Base-by-base conservation (phyloP, 208 protist genomes). In the Crithidia acanthocephali region DNA sequence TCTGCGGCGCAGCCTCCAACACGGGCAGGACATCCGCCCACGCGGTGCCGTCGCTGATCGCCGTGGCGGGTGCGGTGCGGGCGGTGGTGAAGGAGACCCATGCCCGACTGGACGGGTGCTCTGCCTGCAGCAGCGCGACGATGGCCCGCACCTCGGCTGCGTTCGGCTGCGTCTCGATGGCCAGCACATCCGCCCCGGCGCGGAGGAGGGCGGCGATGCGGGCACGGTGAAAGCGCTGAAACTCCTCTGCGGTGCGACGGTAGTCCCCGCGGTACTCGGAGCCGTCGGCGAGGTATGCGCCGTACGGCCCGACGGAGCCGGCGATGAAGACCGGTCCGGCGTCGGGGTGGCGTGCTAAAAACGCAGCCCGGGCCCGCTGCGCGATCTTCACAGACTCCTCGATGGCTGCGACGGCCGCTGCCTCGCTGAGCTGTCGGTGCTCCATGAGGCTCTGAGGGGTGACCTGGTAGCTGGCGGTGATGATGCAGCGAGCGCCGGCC, bases 251-350 rank as follows among this genome's bases (percentile, higher is more conserved):
- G 1, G 47, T 80, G 0, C 69, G 70, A 0, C 23, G 28, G 60
- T 90, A 92, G 63, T 81, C 79, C 28, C 84, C 84, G 37, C 71
- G 70, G 75, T 92, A 92, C 79, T 90, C 84, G 8, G 87, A 80
- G 23, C 84, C 84, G 63, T 90, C 79, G 22, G 70, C 48, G 40
- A 88, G 79, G 72, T 76, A 85, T 30, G 87, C 87, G 40, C 84
- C 87, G 72, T 92, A 92, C 30, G 87, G 80, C 9, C 84, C 87
- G 10, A 89, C 78, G 5, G 83, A 92, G 28, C 86, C 83, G 13
- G 86, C 86, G 7, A 92, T 69, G 45, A 85, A 89, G 15, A 92
- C 23, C 0, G 67, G 75, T 11, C 40, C 70, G 28, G 66, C 63
- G 2, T 57, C 18, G 1, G 48, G 60, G 37, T 76, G 30, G 22